phyloP scores from a whole-genome alignment of 2,329 filamentous ascomycete genomes.

The Bipolaris sorokiniana region DNA sequence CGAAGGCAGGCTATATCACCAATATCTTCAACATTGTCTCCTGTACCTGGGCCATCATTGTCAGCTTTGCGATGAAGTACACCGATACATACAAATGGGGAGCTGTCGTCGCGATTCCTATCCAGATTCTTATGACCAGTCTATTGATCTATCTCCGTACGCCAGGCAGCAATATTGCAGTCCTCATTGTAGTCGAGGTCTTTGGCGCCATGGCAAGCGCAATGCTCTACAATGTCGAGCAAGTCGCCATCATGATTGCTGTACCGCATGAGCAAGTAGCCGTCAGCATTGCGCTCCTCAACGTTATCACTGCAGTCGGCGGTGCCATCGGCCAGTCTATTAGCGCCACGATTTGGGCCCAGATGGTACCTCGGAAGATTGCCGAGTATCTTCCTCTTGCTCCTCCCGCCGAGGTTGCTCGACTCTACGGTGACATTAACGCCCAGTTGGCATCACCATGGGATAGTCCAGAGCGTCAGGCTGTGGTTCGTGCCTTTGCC shows the following conservation, averaged over 20 bases:
- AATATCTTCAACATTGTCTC: slow-evolving; percentile 34
- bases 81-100: slow-evolving; percentile 34
- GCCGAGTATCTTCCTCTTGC: slow-evolving; percentile 24
- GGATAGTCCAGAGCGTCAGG: slow-evolving; percentile 55
- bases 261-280: slow-evolving; percentile 29
- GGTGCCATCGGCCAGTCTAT: slow-evolving; percentile 54
- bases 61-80: slow-evolving; percentile 28
- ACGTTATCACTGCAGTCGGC: slow-evolving; percentile 62
- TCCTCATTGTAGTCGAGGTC: slow-evolving; percentile 39
- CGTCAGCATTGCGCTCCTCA: slow-evolving; percentile 52
- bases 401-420: slow-evolving; percentile 9
- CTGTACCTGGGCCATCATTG: slow-evolving; percentile 24
- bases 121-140: slow-evolving; percentile 32
- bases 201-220: slow-evolving; percentile 30
- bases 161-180: slow-evolving; percentile 27
- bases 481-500: slow-evolving; percentile 41
- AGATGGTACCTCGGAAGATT: slow-evolving; percentile 55
- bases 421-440: slow-evolving; percentile 52
- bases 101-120: slow-evolving; percentile 29
- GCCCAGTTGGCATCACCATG: slow-evolving; percentile 60
- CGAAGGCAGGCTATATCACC: slow-evolving; percentile 27
- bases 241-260: slow-evolving; percentile 29
- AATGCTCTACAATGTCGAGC: slow-evolving; percentile 27
- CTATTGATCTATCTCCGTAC: slow-evolving; percentile 38
- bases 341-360: slow-evolving; percentile 67